Base-by-base conservation (phyloP, 306 rosid species). In the Inga leiocalycina region DNA sequence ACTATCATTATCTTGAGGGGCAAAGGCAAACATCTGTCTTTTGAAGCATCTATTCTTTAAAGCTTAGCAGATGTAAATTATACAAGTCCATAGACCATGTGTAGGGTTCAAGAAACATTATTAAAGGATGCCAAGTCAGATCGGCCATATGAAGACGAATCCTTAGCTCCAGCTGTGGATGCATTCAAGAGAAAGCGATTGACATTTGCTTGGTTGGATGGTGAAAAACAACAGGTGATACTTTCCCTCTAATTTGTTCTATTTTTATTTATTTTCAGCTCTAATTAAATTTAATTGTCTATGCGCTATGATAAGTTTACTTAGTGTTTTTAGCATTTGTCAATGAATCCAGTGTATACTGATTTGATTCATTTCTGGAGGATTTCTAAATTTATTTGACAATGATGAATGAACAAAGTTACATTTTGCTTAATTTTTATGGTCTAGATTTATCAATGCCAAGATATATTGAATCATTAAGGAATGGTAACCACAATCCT, bases 191-290 rank as follows among this genome's bases (percentile, higher is more conserved):
- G 77, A 76, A 92, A 88, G 79, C 89, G 97, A 78, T 80, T 96
- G 88, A 90, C 99, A 78, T 91, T 96, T 88, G 81, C 94, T 82
- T 96, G 99, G 99, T 90, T 96, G 89, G 99, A 93, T 51, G 97
- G 99, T 78, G 97, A 92, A 89, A 91, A 86, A 65, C 98, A 96
- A 78, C 86, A 92, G 97, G 99, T 93, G 68, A 66, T 68, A 54
- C 19, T 67, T 69, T 84, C 79, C 52, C 73, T 76, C 67, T 70
- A 76, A 45, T 43, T 56, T 57, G 44, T 72, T 64, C 59, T 13
- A 24, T 81, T 57, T 72, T 52, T 19, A 9, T 67, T 45, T n/a
- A 22, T 59, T 59, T 61, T 74, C 57, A 37, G 34, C 81, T 32
- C 32, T 22, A 35, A 73, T 72, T 65, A 52, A 54, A 44, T 35